Evolutionary conservation across 169 alveolate genomes (phyloP).

Genomic region (Toxoplasma gondii): DNA sequence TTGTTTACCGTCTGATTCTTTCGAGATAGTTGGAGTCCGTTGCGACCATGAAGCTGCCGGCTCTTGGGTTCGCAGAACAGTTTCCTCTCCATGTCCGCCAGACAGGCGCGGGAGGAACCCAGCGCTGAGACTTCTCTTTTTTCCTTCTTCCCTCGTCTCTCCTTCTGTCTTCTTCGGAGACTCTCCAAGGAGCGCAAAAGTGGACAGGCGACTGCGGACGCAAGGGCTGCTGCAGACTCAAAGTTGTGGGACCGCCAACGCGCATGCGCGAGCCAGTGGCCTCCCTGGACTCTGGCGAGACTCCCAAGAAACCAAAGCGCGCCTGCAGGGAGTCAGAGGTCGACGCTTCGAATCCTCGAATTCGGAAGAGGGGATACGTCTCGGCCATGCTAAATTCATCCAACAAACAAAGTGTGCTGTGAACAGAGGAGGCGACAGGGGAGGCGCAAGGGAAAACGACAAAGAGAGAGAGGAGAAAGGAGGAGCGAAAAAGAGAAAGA

Average conservation of each 20-base stretch:
- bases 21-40: conserved; percentile 3
- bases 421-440: too few relatives aligned
- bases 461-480: too few relatives aligned
- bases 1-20: background rate
- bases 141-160: background rate
- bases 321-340: background rate
- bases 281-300: background rate
- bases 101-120: background rate
- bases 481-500: too few relatives aligned
- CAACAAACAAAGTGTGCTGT: too few relatives aligned
- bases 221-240: conserved; percentile 19
- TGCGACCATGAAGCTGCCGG: background rate
- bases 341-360: too few relatives aligned
- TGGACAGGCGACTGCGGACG: conserved; percentile 24
- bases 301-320: conserved; percentile 13
- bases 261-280: background rate
- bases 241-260: background rate
- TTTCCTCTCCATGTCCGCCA: background rate
- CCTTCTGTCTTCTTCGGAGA: background rate
- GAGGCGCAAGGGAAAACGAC: too few relatives aligned
- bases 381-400: too few relatives aligned
- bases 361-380: too few relatives aligned
- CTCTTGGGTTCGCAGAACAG: background rate
- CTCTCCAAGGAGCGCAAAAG: conserved; percentile 15
- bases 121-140: too few relatives aligned